A percentile compares a stretch with the other conserved stretches of the same genome.
phyloP scores from a whole-genome alignment of 768 basidiomycete genomes.

The Saitozyma sp. region DNA sequence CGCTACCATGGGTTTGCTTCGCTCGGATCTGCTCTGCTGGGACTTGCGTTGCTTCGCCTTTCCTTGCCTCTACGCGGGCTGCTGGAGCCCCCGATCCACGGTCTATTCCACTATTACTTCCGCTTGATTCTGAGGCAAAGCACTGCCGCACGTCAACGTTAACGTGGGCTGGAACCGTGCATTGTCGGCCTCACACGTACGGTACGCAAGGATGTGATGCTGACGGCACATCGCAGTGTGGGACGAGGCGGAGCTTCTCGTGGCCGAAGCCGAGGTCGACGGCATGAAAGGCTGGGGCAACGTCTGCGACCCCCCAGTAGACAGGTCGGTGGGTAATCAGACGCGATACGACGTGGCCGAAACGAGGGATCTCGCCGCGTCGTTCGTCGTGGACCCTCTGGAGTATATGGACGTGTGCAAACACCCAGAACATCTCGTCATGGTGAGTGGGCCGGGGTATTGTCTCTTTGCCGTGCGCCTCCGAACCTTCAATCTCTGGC shows the following conservation, averaged over 20 bases:
- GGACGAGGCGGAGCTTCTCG: slow-evolving; percentile 8
- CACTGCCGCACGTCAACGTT: too few species aligned
- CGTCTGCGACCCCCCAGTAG: not conserved
- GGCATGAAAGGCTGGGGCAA: slow-evolving; percentile 10
- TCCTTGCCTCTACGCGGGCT: too few species aligned
- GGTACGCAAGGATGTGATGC: too few species aligned
- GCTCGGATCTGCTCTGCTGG: not conserved
- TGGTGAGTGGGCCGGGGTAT: too few species aligned
- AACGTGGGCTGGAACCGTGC: too few species aligned
- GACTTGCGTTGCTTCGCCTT: too few species aligned
- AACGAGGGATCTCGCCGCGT: not conserved
- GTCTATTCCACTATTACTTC: too few species aligned
- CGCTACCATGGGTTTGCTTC: not conserved
- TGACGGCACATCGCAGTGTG: slow-evolving; percentile 3
- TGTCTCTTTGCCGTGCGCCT: too few species aligned
- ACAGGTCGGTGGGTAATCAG: not conserved
- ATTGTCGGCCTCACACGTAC: too few species aligned
- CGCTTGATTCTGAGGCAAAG: too few species aligned
- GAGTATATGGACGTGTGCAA: slow-evolving; percentile 17
- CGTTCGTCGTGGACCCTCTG: slow-evolving; percentile 7
- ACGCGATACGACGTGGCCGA: not conserved
- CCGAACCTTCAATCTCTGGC: too few species aligned
- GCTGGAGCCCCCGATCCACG: too few species aligned
- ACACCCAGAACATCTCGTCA: slow-evolving; percentile 6
- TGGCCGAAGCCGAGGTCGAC: not conserved